A percentile compares a stretch with the other conserved stretches of the same genome.
Evolutionary conservation across 306 rosid species (phyloP).

Genomic region (Carpinus viminea): DNA sequence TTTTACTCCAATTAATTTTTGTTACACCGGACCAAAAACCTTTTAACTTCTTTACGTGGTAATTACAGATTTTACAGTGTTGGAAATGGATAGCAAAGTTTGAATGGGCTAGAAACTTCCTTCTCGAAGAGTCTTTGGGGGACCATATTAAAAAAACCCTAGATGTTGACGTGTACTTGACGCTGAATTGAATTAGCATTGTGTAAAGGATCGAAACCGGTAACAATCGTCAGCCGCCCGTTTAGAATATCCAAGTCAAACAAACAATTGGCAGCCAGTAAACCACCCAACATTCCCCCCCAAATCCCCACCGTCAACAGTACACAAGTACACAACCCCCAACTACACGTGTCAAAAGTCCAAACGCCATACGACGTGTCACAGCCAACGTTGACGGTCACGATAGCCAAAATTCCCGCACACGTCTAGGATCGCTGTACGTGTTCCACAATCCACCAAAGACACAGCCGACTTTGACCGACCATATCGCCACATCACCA

Average conservation of each 20-base stretch:
- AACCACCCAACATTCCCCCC: not conserved
- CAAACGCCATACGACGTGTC: not conserved
- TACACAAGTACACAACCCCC: not conserved
- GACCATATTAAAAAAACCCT: too few species aligned
- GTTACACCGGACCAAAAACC: too few species aligned
- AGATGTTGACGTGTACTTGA: too few species aligned
- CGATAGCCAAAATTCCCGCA: not conserved
- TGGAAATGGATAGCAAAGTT: too few species aligned
- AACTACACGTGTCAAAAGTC: conserved; percentile 21
- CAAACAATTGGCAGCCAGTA: not conserved
- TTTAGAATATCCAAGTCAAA: conserved; percentile 38
- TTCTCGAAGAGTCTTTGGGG: too few species aligned
- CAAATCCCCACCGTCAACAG: conserved; percentile 13
- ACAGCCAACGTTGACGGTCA: not conserved
- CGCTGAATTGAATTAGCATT: not conserved
- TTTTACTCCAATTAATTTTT: too few species aligned
- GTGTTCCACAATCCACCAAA: conserved; percentile 32
- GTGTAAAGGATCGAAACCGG: conserved; percentile 8
- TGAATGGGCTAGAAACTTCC: too few species aligned
- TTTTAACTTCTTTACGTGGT: too few species aligned
- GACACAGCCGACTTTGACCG: conserved; percentile 53
- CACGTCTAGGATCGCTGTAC: conserved; percentile 3
- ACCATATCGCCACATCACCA: conserved; percentile 60
- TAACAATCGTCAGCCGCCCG: conserved; percentile 36
- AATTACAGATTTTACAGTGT: too few species aligned